Evolutionary conservation across 192 early-diverging fungal genomes (phyloP).

Genomic region (Obelidium mucronatum): DNA sequence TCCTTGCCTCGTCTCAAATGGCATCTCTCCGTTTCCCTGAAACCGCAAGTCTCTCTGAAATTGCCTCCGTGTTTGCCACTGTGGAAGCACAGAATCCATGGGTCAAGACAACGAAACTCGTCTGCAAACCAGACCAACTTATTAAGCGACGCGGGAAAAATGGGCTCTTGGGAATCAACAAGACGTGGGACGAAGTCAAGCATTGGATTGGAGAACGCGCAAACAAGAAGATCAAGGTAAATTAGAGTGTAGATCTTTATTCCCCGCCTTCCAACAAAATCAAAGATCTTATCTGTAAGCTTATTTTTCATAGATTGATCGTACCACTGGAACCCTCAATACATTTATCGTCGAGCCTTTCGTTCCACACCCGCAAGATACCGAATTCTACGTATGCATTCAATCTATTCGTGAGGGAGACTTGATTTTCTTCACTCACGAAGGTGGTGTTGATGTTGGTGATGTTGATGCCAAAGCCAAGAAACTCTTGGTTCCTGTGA

Average conservation of each 20-base stretch:
- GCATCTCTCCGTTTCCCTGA: constrained; percentile 82
- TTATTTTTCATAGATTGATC: constrained; percentile 69
- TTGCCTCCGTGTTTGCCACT: constrained; percentile 69
- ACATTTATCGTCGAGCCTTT: constrained; percentile 97
- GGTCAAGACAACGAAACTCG: constrained; percentile 82
- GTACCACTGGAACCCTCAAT: constrained; percentile 84
- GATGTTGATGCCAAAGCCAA: constrained; percentile 98
- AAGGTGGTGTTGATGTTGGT: constrained; percentile 98
- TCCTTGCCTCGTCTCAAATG: constrained; percentile 72
- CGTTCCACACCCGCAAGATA: constrained; percentile 87
- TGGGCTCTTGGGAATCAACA: constrained; percentile 91
- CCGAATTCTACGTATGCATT: constrained; percentile 98
- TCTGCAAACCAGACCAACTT: constrained; percentile 98
- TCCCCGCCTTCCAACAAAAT: not conserved
- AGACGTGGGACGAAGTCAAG: constrained; percentile 86
- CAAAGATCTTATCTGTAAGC: no score
- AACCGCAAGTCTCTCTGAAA: constrained; percentile 45
- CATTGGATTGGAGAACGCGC: constrained; percentile 91
- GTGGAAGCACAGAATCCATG: constrained; percentile 86
- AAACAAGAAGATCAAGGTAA: constrained; percentile 83
- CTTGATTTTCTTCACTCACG: constrained; percentile 96
- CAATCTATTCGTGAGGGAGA: constrained; percentile 96
- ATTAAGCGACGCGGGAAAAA: constrained; percentile 98
- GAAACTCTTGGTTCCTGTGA: constrained; percentile 84
- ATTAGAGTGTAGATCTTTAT: not conserved